Conservation (phyloP, 345 rosid species). For the Syzygium oleosum region DNA sequence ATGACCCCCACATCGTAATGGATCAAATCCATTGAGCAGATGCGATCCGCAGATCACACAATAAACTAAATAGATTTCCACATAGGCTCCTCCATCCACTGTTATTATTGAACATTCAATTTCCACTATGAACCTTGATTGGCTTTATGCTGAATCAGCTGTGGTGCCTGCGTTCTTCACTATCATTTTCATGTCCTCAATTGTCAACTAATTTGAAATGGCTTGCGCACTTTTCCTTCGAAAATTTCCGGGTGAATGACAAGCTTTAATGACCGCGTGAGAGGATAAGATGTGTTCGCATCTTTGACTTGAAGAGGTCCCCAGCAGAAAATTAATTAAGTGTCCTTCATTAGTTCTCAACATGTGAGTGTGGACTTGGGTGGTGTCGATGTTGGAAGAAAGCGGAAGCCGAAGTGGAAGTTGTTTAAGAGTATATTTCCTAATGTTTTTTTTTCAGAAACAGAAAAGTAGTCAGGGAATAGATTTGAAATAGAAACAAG, state of each 20-base stretch:
- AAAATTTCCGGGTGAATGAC: not conserved
- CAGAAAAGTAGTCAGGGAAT: no score
- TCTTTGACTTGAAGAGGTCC: not conserved
- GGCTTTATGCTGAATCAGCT: not conserved
- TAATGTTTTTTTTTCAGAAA: no score
- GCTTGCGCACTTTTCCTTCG: not conserved
- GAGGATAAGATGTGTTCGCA: not conserved
- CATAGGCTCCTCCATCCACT: no score
- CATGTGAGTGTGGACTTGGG: not conserved
- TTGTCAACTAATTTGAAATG: not conserved
- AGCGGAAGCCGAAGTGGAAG: no score
- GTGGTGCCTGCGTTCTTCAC: not conserved
- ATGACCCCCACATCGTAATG: rapidly evolving
- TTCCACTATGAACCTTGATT: no score
- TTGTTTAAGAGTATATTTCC: no score
- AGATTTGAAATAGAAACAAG: no score
- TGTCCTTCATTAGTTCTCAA: not conserved
- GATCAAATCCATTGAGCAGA: no score
- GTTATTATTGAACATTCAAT: no score
- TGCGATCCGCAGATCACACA: no score
- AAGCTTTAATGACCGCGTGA: not conserved
- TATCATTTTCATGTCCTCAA: not conserved
- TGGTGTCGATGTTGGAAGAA: no score
- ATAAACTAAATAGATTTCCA: no score
- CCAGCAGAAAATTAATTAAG: not conserved